A percentile compares a stretch with the other conserved stretches of the same genome.
phyloP scores from a whole-genome alignment of 805 yeast species.

The Sugiyamaella americana region DNA sequence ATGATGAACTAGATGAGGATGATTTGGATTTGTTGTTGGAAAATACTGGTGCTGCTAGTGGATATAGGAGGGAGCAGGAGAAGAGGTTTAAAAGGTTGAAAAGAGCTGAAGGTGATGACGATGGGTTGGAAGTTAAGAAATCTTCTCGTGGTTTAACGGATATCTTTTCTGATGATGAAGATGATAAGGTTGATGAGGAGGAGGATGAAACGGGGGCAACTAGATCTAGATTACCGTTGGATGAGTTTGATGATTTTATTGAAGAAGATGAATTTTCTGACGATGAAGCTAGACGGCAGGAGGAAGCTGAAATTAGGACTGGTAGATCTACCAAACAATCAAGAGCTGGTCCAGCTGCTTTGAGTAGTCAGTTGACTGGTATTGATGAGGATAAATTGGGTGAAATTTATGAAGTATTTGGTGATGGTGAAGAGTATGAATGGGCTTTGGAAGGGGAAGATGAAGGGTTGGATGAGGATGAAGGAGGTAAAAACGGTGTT shows the following conservation, averaged over 20 bases:
- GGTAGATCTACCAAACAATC: conserved; percentile 15
- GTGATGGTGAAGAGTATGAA: conserved; percentile 94
- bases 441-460: conserved; percentile 93
- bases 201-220: conserved; percentile 19
- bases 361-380: conserved; percentile 35
- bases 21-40: conserved; percentile 89
- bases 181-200: conserved; percentile 32
- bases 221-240: conserved; percentile 24
- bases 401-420: conserved; percentile 91
- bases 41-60: conserved; percentile 84
- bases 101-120: conserved; percentile 51
- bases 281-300: conserved; percentile 61
- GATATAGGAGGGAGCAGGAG: conserved; percentile 33
- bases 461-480: conserved; percentile 23
- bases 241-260: conserved; percentile 93
- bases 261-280: conserved; percentile 96
- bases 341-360: conserved; percentile 19
- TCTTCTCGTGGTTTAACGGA: conserved; percentile 47
- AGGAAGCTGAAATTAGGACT: conserved; percentile 42
- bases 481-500: neutral
- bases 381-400: conserved; percentile 86
- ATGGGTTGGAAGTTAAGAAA: conserved; percentile 16
- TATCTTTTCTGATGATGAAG: conserved; percentile 58
- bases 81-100: conserved; percentile 69
- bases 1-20: conserved; percentile 83